Evolutionary conservation across 352 stramenopile species (phyloP).

Genomic region (Pythium myriotylum): DNA sequence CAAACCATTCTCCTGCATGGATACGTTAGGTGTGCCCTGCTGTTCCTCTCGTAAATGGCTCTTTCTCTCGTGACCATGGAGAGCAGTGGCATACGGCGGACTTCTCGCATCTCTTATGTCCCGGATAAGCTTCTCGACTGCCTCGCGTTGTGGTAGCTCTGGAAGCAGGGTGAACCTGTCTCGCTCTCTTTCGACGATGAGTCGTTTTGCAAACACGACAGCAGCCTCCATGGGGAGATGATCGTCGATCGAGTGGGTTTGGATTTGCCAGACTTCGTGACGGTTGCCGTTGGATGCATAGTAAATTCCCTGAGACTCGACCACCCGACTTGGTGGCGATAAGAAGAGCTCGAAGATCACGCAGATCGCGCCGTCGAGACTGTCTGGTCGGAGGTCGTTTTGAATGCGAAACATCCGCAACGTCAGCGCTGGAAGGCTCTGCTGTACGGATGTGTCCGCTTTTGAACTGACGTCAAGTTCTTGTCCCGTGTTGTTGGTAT

Average conservation of each 20-base stretch:
- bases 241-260: slow-evolving; percentile 3
- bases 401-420: slow-evolving; percentile 11
- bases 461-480: too few species aligned
- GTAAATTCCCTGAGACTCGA: slow-evolving; percentile 10
- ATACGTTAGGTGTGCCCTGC: neutral
- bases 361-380: slow-evolving; percentile 19
- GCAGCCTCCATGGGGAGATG: slow-evolving; percentile 4
- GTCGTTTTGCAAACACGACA: neutral
- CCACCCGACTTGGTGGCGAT: neutral
- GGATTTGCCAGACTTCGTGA: slow-evolving; percentile 17
- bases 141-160: slow-evolving; percentile 5
- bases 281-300: slow-evolving; percentile 18
- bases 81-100: slow-evolving; percentile 9
- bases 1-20: neutral
- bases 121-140: neutral
- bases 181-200: slow-evolving; percentile 2
- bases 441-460: neutral
- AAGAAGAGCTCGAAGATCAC: slow-evolving; percentile 7
- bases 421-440: neutral
- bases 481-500: too few species aligned
- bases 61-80: slow-evolving; percentile 6
- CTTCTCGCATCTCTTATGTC: slow-evolving; percentile 7
- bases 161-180: slow-evolving; percentile 17
- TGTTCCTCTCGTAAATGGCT: neutral
- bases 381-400: neutral